Conservation (phyloP, 257 asterid genomes). For the Nicotiana undulata region DNA sequence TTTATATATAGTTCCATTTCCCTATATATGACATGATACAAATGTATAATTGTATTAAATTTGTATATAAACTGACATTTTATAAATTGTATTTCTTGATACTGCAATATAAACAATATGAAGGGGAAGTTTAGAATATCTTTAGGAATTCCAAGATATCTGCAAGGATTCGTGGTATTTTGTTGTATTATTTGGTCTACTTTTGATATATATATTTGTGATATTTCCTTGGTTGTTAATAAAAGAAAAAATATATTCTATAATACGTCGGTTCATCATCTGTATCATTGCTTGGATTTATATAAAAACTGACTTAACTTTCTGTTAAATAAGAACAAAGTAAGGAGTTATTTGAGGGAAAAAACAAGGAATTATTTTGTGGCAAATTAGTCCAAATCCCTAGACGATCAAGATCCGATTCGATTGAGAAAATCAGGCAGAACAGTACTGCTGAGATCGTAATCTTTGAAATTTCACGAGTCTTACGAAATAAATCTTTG, state of each 20-base stretch:
- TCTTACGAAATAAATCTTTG: neutral
- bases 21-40: neutral
- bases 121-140: neutral
- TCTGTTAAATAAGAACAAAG: too few species aligned
- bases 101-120: neutral
- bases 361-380: too few species aligned
- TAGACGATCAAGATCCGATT: neutral
- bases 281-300: neutral
- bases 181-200: neutral
- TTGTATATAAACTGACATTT: too few species aligned
- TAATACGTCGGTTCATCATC: neutral
- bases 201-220: neutral
- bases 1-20: neutral
- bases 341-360: too few species aligned
- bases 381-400: neutral
- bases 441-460: neutral
- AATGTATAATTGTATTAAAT: too few species aligned
- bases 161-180: neutral
- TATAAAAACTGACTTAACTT: neutral
- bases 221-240: neutral
- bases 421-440: neutral
- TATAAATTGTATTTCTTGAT: neutral
- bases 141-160: neutral
- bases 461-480: neutral
- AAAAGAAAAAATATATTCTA: neutral